A percentile compares a stretch with the other conserved stretches of the same genome.
These are phyloP conservation scores for Galerina sulciceps DNA, from an alignment of 768 basidiomycete species.

Conservation along the genomic window DNA sequence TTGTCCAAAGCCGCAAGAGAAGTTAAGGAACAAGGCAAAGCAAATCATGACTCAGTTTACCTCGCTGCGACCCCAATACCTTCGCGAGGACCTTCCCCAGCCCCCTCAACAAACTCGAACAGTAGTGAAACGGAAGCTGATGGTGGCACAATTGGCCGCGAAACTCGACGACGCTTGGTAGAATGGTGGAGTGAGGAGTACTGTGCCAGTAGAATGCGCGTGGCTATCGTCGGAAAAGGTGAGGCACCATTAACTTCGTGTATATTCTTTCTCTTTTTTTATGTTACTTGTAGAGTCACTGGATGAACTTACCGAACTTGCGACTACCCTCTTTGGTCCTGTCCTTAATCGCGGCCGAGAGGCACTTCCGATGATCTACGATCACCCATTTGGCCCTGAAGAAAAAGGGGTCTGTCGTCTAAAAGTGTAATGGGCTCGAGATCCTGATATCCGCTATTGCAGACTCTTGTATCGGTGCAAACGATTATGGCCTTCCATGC, in stretches of 20 bases:
- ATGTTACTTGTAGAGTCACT: slow-evolving; percentile 59
- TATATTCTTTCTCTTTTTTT: slow-evolving; percentile 2
- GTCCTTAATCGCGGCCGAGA: slow-evolving; percentile 66
- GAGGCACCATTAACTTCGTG: slow-evolving; percentile 1
- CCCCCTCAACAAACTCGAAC: slow-evolving; percentile 58
- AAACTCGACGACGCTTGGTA: slow-evolving; percentile 75
- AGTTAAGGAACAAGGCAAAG: slow-evolving; percentile 52
- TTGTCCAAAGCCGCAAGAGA: slow-evolving; percentile 65
- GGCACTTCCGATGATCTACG: slow-evolving; percentile 62
- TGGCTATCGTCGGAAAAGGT: slow-evolving; percentile 85
- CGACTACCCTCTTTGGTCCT: slow-evolving; percentile 71
- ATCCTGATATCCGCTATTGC: slow-evolving; percentile 22
- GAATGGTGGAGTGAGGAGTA: slow-evolving; percentile 89
- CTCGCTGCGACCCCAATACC: slow-evolving; percentile 49
- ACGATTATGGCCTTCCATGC: slow-evolving; percentile 88
- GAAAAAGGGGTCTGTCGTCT: slow-evolving; percentile 61
- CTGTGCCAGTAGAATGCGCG: slow-evolving; percentile 79
- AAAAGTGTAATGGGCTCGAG: slow-evolving; percentile 3
- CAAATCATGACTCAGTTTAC: slow-evolving; percentile 21
- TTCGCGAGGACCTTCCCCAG: slow-evolving; percentile 62
- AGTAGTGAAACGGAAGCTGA: slow-evolving; percentile 69
- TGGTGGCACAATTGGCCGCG: slow-evolving; percentile 78
- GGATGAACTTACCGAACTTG: slow-evolving; percentile 69
- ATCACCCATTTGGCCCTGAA: slow-evolving; percentile 77
- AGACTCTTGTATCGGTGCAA: slow-evolving; percentile 85